Conservation (phyloP, 495 filamentous ascomycete genomes). For the Neurospora sp. region DNA sequence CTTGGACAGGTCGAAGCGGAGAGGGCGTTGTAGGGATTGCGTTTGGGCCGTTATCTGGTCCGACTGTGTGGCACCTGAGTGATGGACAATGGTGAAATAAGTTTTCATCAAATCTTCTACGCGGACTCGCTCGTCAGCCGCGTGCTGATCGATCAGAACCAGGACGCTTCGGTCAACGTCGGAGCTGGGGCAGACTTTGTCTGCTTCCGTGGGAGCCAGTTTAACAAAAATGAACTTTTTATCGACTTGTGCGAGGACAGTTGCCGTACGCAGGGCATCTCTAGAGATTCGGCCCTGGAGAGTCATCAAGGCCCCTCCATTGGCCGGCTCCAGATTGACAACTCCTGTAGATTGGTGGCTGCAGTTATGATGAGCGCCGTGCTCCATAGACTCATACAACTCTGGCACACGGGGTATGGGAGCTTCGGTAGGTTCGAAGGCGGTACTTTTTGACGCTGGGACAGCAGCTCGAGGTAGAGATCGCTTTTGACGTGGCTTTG, state of each 20-base stretch:
- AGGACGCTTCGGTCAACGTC: slow-evolving; percentile 28
- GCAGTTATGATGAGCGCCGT: not conserved
- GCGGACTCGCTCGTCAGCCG: slow-evolving; percentile 79
- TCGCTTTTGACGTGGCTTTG: not conserved
- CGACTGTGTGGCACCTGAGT: not conserved
- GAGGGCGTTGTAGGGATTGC: slow-evolving; percentile 35
- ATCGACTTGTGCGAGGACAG: slow-evolving; percentile 76
- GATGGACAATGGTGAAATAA: slow-evolving; percentile 21
- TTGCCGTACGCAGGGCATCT: slow-evolving; percentile 47
- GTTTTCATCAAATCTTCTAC: slow-evolving; percentile 55
- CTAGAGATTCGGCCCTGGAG: slow-evolving; percentile 55
- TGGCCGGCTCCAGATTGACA: slow-evolving; percentile 4
- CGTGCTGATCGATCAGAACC: slow-evolving; percentile 86
- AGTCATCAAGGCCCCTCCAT: slow-evolving; percentile 3
- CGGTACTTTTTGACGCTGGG: slow-evolving; percentile 9
- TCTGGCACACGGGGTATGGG: slow-evolving; percentile 26
- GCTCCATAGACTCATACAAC: slow-evolving; percentile 5
- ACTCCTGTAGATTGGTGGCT: slow-evolving; percentile 1
- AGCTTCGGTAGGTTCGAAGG: slow-evolving; percentile 30
- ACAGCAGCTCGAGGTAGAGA: not conserved
- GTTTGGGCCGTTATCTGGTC: slow-evolving; percentile 8
- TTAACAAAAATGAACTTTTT: slow-evolving; percentile 78
- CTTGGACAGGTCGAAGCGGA: slow-evolving; percentile 50
- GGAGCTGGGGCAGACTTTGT: not conserved
- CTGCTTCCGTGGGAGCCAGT: slow-evolving; percentile 20